Evolutionary conservation across 768 basidiomycete genomes (phyloP).

Genomic region (Naematelia aurantialba): DNA sequence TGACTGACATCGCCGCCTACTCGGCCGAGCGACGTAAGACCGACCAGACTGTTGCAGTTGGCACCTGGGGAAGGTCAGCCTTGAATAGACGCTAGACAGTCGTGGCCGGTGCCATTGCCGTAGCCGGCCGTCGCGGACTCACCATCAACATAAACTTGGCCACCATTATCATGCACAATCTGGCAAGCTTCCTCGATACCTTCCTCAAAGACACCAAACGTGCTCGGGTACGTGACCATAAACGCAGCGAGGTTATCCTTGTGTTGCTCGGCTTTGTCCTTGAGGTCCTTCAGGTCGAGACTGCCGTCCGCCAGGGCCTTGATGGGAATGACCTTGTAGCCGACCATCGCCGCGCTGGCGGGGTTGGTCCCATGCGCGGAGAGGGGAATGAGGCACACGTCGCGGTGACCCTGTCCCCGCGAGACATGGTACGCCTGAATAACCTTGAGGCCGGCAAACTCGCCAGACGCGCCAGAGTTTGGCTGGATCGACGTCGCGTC

Average conservation of each 20-base stretch:
- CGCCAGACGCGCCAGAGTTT: conserved; percentile 96
- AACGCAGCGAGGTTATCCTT: conserved; percentile 89
- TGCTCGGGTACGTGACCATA: conserved; percentile 98
- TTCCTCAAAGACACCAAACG: conserved; percentile 94
- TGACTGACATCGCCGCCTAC: conserved; percentile 98
- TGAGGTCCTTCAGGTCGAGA: conserved; percentile 80
- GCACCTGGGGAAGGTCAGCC: no score
- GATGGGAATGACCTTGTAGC: conserved; percentile 92
- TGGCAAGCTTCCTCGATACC: conserved; percentile 82
- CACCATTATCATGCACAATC: conserved; percentile 90
- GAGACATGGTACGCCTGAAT: conserved; percentile 93
- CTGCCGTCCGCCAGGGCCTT: conserved; percentile 83
- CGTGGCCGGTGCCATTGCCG: no score
- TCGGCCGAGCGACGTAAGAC: conserved; percentile 78
- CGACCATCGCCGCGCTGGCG: conserved; percentile 95
- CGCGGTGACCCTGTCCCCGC: conserved; percentile 74
- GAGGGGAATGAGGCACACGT: conserved; percentile 88
- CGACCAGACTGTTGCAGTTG: conserved; percentile 90
- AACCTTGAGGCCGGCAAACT: conserved; percentile 91
- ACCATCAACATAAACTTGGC: conserved; percentile 96
- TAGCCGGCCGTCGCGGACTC: neutral
- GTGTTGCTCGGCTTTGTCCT: conserved; percentile 81
- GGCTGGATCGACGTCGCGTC: conserved; percentile 94
- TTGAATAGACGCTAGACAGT: no score
- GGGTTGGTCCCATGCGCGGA: conserved; percentile 99